Evolutionary conservation across 1,284 basidiomycete genomes (phyloP).

Genomic region (Cerioporus squamosus): DNA sequence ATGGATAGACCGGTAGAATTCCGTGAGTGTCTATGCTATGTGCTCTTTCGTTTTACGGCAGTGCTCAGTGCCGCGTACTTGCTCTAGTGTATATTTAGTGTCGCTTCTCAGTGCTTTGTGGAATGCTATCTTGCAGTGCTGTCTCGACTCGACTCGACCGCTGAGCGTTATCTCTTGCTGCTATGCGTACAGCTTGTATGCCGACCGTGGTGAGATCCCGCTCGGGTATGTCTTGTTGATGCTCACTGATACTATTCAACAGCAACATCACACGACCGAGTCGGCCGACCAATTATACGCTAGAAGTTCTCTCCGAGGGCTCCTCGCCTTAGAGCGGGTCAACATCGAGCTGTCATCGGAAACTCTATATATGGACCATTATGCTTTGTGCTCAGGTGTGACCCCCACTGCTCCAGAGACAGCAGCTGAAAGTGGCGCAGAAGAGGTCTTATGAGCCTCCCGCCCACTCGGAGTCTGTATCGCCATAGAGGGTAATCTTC

Average conservation of each 20-base stretch:
- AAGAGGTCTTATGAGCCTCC: no score
- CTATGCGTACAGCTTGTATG: neutral
- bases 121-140: neutral
- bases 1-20: conserved; percentile 37
- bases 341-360: conserved; percentile 8
- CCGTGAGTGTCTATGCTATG: neutral
- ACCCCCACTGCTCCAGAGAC: neutral
- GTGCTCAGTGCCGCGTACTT: neutral
- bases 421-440: no score
- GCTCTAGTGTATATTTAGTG: neutral
- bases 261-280: no score
- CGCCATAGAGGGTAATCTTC: neutral
- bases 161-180: no score
- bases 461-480: no score
- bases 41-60: no score
- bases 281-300: no score
- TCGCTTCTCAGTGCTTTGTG: neutral
- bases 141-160: no score
- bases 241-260: no score
- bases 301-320: no score
- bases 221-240: neutral
- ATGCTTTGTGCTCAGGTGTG: neutral
- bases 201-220: neutral
- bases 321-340: neutral
- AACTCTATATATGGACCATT: neutral